Conservation (phyloP, 1,284 basidiomycete species). For the Tilletia caries region DNA sequence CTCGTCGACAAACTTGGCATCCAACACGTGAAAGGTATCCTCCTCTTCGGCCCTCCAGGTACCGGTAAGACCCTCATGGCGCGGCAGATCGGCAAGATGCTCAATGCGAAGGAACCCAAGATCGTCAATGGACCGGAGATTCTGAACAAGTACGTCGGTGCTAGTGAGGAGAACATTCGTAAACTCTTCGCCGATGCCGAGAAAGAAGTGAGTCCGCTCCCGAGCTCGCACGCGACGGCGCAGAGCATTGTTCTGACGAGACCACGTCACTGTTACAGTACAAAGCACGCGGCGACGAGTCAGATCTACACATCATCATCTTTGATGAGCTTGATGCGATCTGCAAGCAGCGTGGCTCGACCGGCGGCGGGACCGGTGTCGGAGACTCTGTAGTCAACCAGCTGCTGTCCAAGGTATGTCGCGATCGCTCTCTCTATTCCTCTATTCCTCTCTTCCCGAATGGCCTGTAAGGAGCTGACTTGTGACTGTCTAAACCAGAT, state of each 20-base stretch:
- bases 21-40: conserved; percentile 95
- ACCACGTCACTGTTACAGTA: conserved; percentile 58
- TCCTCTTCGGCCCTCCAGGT: conserved; percentile 92
- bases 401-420: conserved; percentile 74
- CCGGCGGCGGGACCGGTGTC: conserved; percentile 78
- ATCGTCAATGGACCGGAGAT: conserved; percentile 98
- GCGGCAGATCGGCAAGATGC: conserved; percentile 97
- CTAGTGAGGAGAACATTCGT: conserved; percentile 96
- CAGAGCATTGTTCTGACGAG: neutral
- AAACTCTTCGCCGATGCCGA: conserved; percentile 97
- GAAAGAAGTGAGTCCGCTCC: conserved; percentile 64
- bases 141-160: conserved; percentile 94
- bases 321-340: conserved; percentile 99
- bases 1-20: conserved; percentile 98
- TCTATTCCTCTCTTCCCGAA: too few species aligned
- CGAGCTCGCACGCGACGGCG: too few species aligned
- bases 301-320: conserved; percentile 97
- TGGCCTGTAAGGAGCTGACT: conserved; percentile 22
- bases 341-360: conserved; percentile 82
- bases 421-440: conserved; percentile 56
- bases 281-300: conserved; percentile 97
- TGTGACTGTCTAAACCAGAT: conserved; percentile 60
- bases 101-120: conserved; percentile 96
- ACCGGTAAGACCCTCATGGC: conserved; percentile 99
- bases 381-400: conserved; percentile 99